Evolutionary conservation across 2,329 filamentous ascomycete species (phyloP), one percentile per base, ranked within the genome.

Genomic region (Phyllosticta ampelicida): DNA sequence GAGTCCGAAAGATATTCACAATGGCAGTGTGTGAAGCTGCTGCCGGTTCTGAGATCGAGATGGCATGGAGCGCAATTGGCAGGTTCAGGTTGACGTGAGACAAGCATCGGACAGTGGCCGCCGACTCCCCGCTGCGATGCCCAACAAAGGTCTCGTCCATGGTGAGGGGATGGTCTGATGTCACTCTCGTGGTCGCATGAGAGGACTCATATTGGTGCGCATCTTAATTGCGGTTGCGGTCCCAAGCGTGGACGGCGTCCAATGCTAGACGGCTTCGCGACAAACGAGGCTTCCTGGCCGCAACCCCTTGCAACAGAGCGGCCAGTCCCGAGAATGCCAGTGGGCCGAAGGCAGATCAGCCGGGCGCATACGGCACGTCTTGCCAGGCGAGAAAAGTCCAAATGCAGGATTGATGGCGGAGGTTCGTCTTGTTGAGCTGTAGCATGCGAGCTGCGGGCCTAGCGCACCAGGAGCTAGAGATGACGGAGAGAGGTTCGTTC

Each of bases 281-380:
- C 53, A 51, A 58, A 44, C 30, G 53, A 28, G 55, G 55, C 29
- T 53, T 16, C 49, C 55, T 23, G 49, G 50, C 44, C 50, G 21
- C 55, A 52, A 30, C 48, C 54, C 30, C 55, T 52, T 57, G 55
- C 55, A 51, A 51, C n/a, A 49, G 48, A 44, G 52, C 56, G 56
- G 56, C 51, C 56, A 51, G 56, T 54, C 56, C 56, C 56, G 56
- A 59, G 26, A 44, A 59, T 59, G 56, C 56, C 51, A 59, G 51
- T 59, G 56, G 56, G 50, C 53, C 52, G 23, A 48, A 54, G 56
- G 52, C 55, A 58, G 55, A 58, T 58, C 55, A 58, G 55, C 55
- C 55, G 55, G 55, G 50, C 50, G 55, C 55, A 58, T 28, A 58
- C 55, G 55, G 55, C 50, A 58, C 55, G 55, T 36, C 55, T 58